Conservation (phyloP, 306 rosid species). For the Malus asiatica region DNA sequence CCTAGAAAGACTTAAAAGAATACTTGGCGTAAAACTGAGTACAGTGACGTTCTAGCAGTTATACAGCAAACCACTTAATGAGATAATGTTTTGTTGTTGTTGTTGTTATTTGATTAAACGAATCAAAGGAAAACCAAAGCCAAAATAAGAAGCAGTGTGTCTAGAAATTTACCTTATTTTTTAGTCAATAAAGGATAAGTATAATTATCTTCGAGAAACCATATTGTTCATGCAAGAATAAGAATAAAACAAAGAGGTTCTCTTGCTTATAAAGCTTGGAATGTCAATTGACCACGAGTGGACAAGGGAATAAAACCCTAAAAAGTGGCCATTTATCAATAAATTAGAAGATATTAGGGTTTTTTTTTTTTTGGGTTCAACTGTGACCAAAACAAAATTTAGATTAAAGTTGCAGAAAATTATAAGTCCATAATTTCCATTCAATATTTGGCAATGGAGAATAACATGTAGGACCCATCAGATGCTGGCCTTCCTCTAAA, state of each 20-base stretch:
- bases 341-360: constrained; percentile 12
- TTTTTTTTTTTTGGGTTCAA: too few species aligned
- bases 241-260: constrained; percentile 20
- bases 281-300: constrained; percentile 31
- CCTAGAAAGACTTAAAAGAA: too few species aligned
- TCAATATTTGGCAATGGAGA: background rate
- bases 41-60: too few species aligned
- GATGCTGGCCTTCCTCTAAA: background rate
- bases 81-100: too few species aligned
- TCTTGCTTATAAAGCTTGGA: constrained; percentile 23
- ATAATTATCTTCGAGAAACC: background rate
- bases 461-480: background rate
- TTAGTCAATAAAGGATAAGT: background rate
- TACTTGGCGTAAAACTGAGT: too few species aligned
- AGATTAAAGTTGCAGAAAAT: background rate
- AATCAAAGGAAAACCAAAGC: too few species aligned
- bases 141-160: too few species aligned
- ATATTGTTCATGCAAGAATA: constrained; percentile 17
- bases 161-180: too few species aligned
- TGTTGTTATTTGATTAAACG: too few species aligned
- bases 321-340: constrained; percentile 15
- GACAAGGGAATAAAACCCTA: constrained; percentile 29
- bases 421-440: constrained; percentile 1
- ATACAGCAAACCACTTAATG: too few species aligned
- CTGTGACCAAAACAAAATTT: too few species aligned